phyloP scores from a whole-genome alignment of 257 asterid genomes.

The Nicotiana tabacum region DNA sequence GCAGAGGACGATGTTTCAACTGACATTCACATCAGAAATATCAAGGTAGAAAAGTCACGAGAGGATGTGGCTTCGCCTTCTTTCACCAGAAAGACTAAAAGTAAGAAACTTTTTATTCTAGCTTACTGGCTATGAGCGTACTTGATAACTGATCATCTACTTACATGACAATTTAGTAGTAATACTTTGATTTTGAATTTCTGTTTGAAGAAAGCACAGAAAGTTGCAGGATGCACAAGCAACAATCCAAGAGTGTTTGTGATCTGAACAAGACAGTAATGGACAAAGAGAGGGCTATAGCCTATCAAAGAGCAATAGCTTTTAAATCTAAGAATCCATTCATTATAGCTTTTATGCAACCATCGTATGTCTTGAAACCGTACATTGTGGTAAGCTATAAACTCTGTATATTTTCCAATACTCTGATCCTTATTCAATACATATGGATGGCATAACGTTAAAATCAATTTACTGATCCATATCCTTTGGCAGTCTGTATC shows the following conservation, averaged over 20 bases:
- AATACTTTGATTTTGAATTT: not conserved
- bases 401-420: not conserved
- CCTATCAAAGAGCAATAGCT: not conserved
- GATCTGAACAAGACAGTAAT: not conserved
- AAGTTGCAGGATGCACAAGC: not conserved
- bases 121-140: not conserved
- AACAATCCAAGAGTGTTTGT: not conserved
- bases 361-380: not conserved
- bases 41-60: not conserved
- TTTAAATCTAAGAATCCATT: not conserved
- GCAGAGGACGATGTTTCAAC: constrained; percentile 7
- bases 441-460: not conserved
- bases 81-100: not conserved
- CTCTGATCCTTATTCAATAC: not conserved
- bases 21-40: not conserved
- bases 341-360: not conserved
- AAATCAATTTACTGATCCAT: not conserved
- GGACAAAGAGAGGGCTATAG: not conserved
- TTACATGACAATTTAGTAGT: not conserved
- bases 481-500: constrained; percentile 10
- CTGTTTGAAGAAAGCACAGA: not conserved
- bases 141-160: not conserved
- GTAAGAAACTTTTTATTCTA: not conserved
- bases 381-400: not conserved
- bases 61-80: not conserved